These are phyloP conservation scores for Sutorius australiensis DNA, from an alignment of 768 basidiomycete species.

Conservation along the genomic window DNA sequence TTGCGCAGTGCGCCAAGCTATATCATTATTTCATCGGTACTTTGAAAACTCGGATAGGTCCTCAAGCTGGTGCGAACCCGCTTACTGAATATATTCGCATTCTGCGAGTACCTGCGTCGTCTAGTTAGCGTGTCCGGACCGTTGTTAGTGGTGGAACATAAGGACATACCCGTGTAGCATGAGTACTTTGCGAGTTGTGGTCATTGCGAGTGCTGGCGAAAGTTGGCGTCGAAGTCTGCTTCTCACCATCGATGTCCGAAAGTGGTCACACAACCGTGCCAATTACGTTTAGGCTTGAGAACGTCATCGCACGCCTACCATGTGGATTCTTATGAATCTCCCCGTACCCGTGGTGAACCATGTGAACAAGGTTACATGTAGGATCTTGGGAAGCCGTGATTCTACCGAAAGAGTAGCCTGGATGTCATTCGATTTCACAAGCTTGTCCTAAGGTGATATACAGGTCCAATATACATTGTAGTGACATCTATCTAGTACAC, in stretches of 20 bases:
- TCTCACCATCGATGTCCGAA: background rate
- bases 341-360: background rate
- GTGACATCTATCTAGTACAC: background rate
- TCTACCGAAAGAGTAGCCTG: background rate
- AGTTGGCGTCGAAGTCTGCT: background rate
- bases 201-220: conserved; percentile 12
- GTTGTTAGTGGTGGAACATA: background rate
- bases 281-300: background rate
- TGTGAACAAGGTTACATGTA: background rate
- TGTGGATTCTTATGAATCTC: background rate
- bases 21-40: background rate
- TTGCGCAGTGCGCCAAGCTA: conserved; percentile 74
- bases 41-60: background rate
- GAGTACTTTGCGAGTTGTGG: conserved; percentile 34
- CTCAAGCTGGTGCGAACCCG: conserved; percentile 42
- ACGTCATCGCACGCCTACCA: background rate
- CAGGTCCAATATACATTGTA: background rate
- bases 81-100: conserved; percentile 66
- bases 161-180: conserved; percentile 44
- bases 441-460: background rate
- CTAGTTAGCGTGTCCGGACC: background rate
- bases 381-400: background rate
- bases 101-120: conserved; percentile 61
- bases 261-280: too few species aligned
- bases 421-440: background rate